Conservation (phyloP, 2,329 filamentous ascomycete species). For the Hortaea sp. region DNA sequence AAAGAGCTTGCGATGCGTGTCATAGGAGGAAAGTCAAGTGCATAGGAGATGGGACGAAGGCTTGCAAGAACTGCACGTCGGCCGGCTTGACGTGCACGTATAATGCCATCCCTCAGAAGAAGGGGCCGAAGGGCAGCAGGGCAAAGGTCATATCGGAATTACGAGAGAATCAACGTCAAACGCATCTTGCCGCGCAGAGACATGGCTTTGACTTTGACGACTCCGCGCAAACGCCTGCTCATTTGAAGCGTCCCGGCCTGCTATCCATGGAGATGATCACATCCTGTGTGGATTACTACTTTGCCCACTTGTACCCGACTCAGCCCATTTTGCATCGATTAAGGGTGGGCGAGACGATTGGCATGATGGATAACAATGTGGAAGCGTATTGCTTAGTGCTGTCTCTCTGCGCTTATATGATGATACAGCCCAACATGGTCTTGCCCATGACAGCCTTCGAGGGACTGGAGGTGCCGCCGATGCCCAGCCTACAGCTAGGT, state of each 20-base stretch:
- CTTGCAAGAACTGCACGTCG: conserved; percentile 52
- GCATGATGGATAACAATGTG: conserved; percentile 40
- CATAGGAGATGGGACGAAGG: conserved; percentile 40
- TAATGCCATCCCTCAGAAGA: conserved; percentile 54
- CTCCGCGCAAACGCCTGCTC: conserved; percentile 30
- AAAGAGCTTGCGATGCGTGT: conserved; percentile 28
- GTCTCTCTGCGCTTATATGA: conserved; percentile 40
- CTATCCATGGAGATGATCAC: conserved; percentile 40
- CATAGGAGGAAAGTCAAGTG: conserved; percentile 43
- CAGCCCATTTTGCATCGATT: conserved; percentile 49
- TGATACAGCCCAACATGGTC: conserved; percentile 40
- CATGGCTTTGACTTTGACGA: conserved; percentile 29
- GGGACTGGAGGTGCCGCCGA: conserved; percentile 39
- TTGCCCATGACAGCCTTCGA: conserved; percentile 32
- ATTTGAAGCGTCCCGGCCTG: conserved; percentile 40
- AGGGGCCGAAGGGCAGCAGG: conserved; percentile 52
- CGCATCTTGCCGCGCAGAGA: conserved; percentile 33
- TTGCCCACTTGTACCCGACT: conserved; percentile 53
- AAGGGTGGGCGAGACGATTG: conserved; percentile 43
- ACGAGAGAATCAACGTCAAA: conserved; percentile 41
- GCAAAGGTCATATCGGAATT: conserved; percentile 55
- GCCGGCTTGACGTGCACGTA: conserved; percentile 53
- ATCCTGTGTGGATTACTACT: conserved; percentile 51
- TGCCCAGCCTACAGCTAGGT: conserved; percentile 37
- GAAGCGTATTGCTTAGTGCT: conserved; percentile 51